Percentiles rank a stretch among this genome's conserved stretches.
Evolutionary conservation across 768 basidiomycete genomes (phyloP).

Genomic region (Pisolithus microcarpus): DNA sequence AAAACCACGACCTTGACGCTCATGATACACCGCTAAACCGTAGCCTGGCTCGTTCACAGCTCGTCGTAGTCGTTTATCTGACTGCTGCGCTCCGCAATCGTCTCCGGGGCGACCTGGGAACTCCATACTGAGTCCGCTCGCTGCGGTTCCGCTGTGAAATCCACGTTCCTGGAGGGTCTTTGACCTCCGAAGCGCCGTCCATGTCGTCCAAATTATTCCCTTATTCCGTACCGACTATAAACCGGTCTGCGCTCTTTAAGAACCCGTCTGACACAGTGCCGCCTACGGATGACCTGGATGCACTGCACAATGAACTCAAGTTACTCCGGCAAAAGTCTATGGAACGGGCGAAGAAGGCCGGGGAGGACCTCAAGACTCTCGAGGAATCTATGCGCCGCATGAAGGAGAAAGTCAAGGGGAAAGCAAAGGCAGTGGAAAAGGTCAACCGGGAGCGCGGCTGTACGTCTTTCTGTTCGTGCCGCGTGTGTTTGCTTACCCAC

Average conservation of each 20-base stretch:
- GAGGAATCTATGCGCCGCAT: slow-evolving; percentile 71
- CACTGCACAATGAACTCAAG: slow-evolving; percentile 55
- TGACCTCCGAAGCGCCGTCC: slow-evolving; percentile 18
- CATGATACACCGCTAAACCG: slow-evolving; percentile 24
- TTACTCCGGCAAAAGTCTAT: slow-evolving; percentile 45
- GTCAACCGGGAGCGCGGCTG: slow-evolving; percentile 70
- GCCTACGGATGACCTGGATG: slow-evolving; percentile 63
- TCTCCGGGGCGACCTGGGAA: slow-evolving; percentile 12
- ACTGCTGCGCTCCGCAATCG: slow-evolving; percentile 8
- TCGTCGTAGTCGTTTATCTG: slow-evolving; percentile 13
- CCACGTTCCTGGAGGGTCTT: slow-evolving; percentile 4
- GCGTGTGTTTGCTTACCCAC: slow-evolving; percentile 8
- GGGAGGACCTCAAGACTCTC: slow-evolving; percentile 65
- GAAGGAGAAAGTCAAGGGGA: slow-evolving; percentile 71
- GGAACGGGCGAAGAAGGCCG: slow-evolving; percentile 67
- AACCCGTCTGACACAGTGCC: slow-evolving; percentile 60
- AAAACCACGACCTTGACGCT: slow-evolving; percentile 20
- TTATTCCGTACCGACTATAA: slow-evolving; percentile 41
- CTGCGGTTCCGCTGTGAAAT: slow-evolving; percentile 9
- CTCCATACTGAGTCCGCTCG: slow-evolving; percentile 6
- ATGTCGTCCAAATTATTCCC: slow-evolving; percentile 59
- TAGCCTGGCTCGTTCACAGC: slow-evolving; percentile 19
- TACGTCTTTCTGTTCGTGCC: slow-evolving; percentile 38
- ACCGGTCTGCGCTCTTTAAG: slow-evolving; percentile 58
- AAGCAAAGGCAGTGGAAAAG: slow-evolving; percentile 63